Evolutionary conservation across 176 grass and related monocot species (phyloP).

Genomic region (Bonia amplexicaulis): DNA sequence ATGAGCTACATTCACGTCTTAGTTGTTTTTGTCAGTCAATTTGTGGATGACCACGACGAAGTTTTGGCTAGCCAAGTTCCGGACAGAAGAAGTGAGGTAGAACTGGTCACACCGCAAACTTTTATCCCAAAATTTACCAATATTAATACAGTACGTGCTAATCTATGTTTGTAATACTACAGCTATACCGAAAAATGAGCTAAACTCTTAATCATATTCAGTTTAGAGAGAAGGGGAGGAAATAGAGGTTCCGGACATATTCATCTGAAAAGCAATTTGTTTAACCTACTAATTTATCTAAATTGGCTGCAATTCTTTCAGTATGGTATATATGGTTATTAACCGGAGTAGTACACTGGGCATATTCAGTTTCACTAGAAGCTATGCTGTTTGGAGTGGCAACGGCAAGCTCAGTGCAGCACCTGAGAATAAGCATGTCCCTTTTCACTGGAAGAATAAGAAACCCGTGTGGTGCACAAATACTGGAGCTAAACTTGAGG

Average conservation of each 20-base stretch:
- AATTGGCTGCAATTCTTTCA: slow-evolving; percentile 14
- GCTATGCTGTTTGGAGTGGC: neutral
- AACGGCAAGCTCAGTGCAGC: slow-evolving; percentile 2
- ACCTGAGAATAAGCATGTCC: slow-evolving; percentile 19
- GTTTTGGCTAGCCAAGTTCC: neutral
- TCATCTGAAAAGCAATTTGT: slow-evolving; percentile 38
- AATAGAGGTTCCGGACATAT: slow-evolving; percentile 4
- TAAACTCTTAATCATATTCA: neutral
- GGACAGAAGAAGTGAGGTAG: neutral
- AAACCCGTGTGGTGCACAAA: slow-evolving; percentile 22
- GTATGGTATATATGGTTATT: neutral
- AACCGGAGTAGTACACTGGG: neutral
- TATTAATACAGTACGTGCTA: too few species aligned
- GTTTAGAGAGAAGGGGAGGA: neutral
- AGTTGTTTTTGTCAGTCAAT: neutral
- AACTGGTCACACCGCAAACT: neutral
- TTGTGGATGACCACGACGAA: neutral
- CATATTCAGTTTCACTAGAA: neutral
- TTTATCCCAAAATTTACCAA: neutral
- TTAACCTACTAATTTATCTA: slow-evolving; percentile 27
- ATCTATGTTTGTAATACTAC: neutral
- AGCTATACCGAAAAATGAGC: neutral
- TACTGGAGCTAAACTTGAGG: neutral
- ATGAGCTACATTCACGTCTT: neutral
- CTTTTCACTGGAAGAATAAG: neutral